Evolutionary conservation across 78 protist species (phyloP), one percentile per base, ranked within the genome.

Genomic region (Goniomonas avonlea): DNA sequence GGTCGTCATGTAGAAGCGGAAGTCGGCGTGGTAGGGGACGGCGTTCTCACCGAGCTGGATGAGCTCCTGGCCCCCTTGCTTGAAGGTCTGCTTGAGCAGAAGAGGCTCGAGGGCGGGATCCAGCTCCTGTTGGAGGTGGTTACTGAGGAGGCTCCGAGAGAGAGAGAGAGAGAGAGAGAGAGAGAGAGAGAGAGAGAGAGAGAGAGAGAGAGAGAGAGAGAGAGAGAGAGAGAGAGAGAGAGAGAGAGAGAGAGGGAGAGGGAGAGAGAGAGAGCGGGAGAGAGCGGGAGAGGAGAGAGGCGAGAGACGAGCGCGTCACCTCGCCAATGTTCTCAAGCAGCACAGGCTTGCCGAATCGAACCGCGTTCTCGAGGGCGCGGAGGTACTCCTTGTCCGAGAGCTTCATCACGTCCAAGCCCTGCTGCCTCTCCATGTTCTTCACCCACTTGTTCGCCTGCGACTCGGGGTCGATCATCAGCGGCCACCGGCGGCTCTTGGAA

Each of bases 381-480:
- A 65, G 25, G 56, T 73, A 71, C 70, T 84, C 81, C 60, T 69
- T 50, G 79, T 93, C 89, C 11, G 81, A 35, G 58, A 81, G 71
- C 75, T 90, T 90, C 71, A 89, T 38, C 21, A 82, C 80, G 25
- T 74, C 86, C 43, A 93, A 48, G 5, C 41, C 48, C 58, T 73
- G 73, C n/a, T 50, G 79, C 21, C 34, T 75, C 74, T 88, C 87
- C 79, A 56, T 60, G 31, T 43, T 40, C 48, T 61, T 35, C 61
- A 92, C 66, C 93, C 93, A 92, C 75, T 74, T 85, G 80, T 89
- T 90, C 29, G 92, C 96, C 76, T 93, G 96, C 34, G 89, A 89
- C 79, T 90, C 91, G 39, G 96, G 96, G 66, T 93, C 96, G 61
- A 93, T 89, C 85, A 93, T 47, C 65, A 93, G 86, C 34, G 94